phyloP scores from a whole-genome alignment of 495 filamentous ascomycete species.

The Bacidia gigantensis region DNA sequence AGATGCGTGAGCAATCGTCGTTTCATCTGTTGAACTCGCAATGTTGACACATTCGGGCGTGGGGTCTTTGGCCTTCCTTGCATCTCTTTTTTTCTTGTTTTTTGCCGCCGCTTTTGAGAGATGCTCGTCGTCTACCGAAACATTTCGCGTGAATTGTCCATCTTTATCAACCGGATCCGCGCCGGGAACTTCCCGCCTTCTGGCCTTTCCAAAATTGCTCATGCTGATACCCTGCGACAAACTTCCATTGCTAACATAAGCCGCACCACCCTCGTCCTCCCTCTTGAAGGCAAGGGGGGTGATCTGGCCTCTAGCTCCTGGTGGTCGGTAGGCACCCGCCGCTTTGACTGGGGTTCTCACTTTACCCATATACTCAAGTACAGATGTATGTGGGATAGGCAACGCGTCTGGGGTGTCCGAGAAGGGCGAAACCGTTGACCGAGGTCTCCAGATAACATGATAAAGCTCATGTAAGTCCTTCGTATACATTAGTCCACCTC shows the following conservation, averaged over 20 bases:
- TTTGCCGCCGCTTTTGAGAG: constrained; percentile 80
- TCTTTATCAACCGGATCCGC: constrained; percentile 49
- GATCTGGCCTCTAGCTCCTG: constrained; percentile 77
- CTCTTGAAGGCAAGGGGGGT: constrained; percentile 94
- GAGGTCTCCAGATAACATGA: constrained; percentile 80
- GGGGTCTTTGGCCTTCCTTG: constrained; percentile 79
- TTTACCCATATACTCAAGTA: constrained; percentile 65
- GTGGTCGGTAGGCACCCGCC: constrained; percentile 87
- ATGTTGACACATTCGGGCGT: constrained; percentile 37
- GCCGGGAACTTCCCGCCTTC: constrained; percentile 63
- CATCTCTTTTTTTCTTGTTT: constrained; percentile 98
- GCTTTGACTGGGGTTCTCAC: constrained; percentile 89
- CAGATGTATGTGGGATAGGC: constrained; percentile 73
- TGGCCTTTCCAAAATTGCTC: constrained; percentile 69
- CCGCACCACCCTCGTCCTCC: constrained; percentile 90
- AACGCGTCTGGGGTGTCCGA: constrained; percentile 54
- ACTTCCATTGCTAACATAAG: constrained; percentile 68
- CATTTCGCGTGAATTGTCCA: constrained; percentile 45
- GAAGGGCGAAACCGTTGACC: constrained; percentile 43
- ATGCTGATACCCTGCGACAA: constrained; percentile 41
- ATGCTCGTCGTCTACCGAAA: constrained; percentile 45
- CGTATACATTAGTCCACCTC: constrained; percentile 82
- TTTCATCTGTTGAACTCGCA: constrained; percentile 23
- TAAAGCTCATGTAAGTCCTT: constrained; percentile 90
- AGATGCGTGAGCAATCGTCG: constrained; percentile 1